Evolutionary conservation across 2,329 filamentous ascomycete genomes (phyloP).

Genomic region (Botryosphaeria agaves): DNA sequence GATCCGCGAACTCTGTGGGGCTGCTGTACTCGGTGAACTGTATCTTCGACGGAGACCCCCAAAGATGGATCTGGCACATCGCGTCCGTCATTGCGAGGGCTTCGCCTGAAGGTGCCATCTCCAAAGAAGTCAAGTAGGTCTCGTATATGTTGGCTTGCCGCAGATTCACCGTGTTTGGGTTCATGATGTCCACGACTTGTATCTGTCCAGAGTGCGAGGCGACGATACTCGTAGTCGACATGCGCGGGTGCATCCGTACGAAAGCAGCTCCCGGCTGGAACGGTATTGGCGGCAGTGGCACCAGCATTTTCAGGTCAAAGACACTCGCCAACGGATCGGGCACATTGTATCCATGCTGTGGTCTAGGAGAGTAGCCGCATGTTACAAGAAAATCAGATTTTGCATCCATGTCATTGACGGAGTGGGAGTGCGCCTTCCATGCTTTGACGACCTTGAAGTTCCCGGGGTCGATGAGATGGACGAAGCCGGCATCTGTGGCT

Average conservation of each 20-base stretch:
- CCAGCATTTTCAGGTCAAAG: slow-evolving; percentile 83
- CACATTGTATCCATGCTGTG: slow-evolving; percentile 61
- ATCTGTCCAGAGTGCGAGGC: slow-evolving; percentile 84
- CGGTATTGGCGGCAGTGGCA: slow-evolving; percentile 75
- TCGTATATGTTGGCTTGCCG: slow-evolving; percentile 62
- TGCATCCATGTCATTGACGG: slow-evolving; percentile 93
- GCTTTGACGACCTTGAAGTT: slow-evolving; percentile 64
- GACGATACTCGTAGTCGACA: slow-evolving; percentile 89
- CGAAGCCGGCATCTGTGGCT: slow-evolving; percentile 63
- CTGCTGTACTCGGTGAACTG: slow-evolving; percentile 72
- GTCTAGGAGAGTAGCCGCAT: slow-evolving; percentile 78
- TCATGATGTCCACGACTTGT: slow-evolving; percentile 90
- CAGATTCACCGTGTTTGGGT: slow-evolving; percentile 73
- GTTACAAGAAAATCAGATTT: slow-evolving; percentile 91
- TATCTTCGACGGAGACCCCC: slow-evolving; percentile 73
- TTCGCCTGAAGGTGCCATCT: slow-evolving; percentile 77
- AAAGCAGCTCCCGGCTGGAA: slow-evolving; percentile 86
- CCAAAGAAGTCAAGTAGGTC: slow-evolving; percentile 59
- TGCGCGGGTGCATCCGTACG: slow-evolving; percentile 88
- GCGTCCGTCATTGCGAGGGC: slow-evolving; percentile 67
- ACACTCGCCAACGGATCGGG: slow-evolving; percentile 89
- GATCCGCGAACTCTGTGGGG: slow-evolving; percentile 60
- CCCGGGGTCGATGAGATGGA: slow-evolving; percentile 71
- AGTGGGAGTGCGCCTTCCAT: slow-evolving; percentile 79
- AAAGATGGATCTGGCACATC: slow-evolving; percentile 65